Percentiles rank a stretch among this genome's conserved stretches.
These are phyloP conservation scores for Poa annua DNA, from an alignment of 176 grass and related monocot species.

Conservation along the genomic window DNA sequence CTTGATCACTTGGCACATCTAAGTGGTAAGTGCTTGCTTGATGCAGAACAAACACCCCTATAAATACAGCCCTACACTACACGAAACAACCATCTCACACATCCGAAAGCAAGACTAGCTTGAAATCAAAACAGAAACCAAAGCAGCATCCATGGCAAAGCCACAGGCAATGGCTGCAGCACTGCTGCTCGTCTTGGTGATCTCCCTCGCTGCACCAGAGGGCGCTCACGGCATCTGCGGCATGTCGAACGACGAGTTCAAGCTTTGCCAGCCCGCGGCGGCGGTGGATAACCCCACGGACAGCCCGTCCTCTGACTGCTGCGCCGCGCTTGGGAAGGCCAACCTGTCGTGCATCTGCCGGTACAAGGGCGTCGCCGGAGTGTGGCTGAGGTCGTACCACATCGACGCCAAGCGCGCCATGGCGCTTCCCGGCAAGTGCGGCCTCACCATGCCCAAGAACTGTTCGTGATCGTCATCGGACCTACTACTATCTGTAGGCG, in stretches of 20 bases:
- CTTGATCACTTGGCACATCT: neutral
- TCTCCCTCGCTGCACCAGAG: conserved; percentile 2
- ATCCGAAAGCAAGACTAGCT: neutral
- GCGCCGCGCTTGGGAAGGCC: conserved; percentile 43
- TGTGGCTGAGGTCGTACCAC: conserved; percentile 59
- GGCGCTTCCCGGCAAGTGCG: conserved; percentile 47
- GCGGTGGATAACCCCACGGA: conserved; percentile 16
- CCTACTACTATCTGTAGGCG: too few species aligned
- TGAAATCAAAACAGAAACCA: neutral
- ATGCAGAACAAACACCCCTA: neutral
- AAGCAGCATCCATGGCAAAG: conserved; percentile 21
- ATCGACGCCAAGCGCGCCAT: conserved; percentile 64
- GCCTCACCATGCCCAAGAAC: neutral
- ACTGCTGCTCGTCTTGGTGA: neutral
- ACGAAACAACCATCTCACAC: neutral
- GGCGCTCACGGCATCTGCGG: conserved; percentile 48
- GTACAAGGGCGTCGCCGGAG: conserved; percentile 45
- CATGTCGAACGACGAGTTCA: conserved; percentile 48
- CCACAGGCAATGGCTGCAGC: neutral
- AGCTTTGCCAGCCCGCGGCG: conserved; percentile 47
- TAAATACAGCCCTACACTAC: conserved; percentile 36
- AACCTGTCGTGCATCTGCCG: conserved; percentile 63
- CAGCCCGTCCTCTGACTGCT: conserved; percentile 54
- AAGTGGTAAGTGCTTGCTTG: neutral
- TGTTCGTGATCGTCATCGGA: neutral